Base-by-base conservation (phyloP, 352 stramenopile genomes). In the Globisporangium recalcitrans region DNA sequence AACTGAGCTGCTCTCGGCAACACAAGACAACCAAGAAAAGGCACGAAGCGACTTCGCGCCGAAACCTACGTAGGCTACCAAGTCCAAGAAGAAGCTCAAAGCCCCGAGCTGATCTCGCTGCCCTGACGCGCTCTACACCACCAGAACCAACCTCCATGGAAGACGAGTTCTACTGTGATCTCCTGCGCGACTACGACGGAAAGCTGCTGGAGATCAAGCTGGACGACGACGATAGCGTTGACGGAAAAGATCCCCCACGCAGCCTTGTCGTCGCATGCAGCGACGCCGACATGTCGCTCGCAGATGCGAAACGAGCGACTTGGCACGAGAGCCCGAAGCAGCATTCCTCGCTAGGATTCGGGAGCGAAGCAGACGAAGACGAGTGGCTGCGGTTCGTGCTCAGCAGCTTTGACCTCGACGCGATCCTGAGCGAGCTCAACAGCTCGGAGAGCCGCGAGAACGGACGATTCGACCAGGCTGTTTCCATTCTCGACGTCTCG, bases 201-300 rank as follows among this genome's bases (percentile, higher is more conserved):
- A 64, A 71, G 26, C 55, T 77, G 46, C 52, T 77, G 1, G 69
- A 81, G 52, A 63, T 81, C 32, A 62, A 81, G 27, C 27, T 81
- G 38, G 63, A 73, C 21, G 57, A 55, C 6, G 65, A 74, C 31
- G 32, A 52, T 26, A 2, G 27, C 5, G 24, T 34, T 3, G 27
- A 52, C 31, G 9, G 10, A 13, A 38, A 27, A 27, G 10, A 5
- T 16, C 24, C 48, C 16, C 31, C 21, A n/a, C 22, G 10, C 2
- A 31, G 34, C 36, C 16, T 38, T 21, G 36, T 27, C 19, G 38
- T 52, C 7, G 34, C 49, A 24, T 56, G 49, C 27, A 56, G 49
- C 22, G 9, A 16, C 19, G 34, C 34, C n/a, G 21, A 27, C 40
- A 40, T 61, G 26, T 61, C 40, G 27, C 40, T 61, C 1, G 22